Evolutionary conservation across 352 stramenopile genomes (phyloP).

Genomic region (Globisporangium heterothallicum): DNA sequence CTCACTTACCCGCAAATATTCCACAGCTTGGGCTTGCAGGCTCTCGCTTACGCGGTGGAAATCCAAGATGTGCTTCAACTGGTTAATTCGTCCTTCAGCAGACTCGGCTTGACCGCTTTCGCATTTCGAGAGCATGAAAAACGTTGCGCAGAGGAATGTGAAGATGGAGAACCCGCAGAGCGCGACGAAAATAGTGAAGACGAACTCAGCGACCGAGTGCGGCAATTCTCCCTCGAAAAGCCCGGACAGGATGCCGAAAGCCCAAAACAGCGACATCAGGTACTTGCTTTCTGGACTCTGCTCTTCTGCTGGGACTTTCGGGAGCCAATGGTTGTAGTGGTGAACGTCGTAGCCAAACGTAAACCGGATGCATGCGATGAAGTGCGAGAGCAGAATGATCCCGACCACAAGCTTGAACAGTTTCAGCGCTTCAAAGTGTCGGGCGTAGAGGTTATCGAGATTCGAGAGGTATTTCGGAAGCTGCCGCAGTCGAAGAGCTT

Average conservation of each 20-base stretch:
- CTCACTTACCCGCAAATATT: conserved; percentile 46
- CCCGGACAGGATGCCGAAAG: conserved; percentile 55
- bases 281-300: conserved; percentile 30
- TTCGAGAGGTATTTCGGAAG: conserved; percentile 40
- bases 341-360: conserved; percentile 49
- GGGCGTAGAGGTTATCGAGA: conserved; percentile 60
- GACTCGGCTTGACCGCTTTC: conserved; percentile 56
- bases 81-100: conserved; percentile 60
- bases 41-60: conserved; percentile 59
- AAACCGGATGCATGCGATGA: conserved; percentile 52
- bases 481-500: conserved; percentile 33
- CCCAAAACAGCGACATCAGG: conserved; percentile 55
- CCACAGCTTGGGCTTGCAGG: conserved; percentile 54
- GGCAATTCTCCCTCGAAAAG: conserved; percentile 71
- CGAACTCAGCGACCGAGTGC: conserved; percentile 34
- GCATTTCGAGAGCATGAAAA: conserved; percentile 81
- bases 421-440: conserved; percentile 50
- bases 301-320: conserved; percentile 17
- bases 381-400: conserved; percentile 48
- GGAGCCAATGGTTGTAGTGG: conserved; percentile 49
- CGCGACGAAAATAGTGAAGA: conserved; percentile 65
- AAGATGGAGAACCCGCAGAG: conserved; percentile 68
- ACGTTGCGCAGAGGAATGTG: conserved; percentile 57
- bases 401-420: conserved; percentile 41
- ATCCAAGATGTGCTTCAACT: conserved; percentile 61